phyloP scores from a whole-genome alignment of 805 yeast genomes.

The Schwanniomyces pseudopolymorphus region DNA sequence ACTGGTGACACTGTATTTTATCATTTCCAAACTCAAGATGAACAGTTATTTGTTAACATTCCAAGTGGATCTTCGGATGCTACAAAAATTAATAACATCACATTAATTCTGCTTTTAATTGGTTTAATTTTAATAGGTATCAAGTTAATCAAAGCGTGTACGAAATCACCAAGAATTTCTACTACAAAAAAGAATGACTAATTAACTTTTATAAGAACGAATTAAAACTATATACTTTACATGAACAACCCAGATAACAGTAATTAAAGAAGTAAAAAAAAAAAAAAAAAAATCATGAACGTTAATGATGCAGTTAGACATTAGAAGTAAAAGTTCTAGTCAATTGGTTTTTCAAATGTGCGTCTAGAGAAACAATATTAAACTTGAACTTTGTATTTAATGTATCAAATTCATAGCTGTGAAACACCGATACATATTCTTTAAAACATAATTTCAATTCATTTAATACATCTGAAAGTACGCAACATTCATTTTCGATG shows the following conservation, averaged over 20 bases:
- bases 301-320: neutral
- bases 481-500: conserved; percentile 9
- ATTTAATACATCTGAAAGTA: conserved; percentile 4
- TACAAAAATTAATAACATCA: conserved; percentile 1
- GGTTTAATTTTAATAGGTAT: conserved; percentile 6
- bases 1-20: conserved; percentile 42
- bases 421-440: conserved; percentile 10
- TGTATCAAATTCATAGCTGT: neutral
- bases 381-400: conserved; percentile 8
- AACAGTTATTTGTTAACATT: conserved; percentile 1
- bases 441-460: conserved; percentile 9
- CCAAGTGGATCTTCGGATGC: neutral
- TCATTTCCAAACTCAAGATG: conserved; percentile 15
- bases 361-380: conserved; percentile 16
- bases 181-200: conserved; percentile 1
- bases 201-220: neutral
- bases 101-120: conserved; percentile 1
- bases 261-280: neutral
- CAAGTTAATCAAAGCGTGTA: conserved; percentile 4
- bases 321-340: conserved; percentile 1
- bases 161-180: neutral
- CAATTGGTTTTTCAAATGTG: conserved; percentile 10
- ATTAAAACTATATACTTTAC: neutral
- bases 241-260: neutral
- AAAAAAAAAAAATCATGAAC: neutral